Evolutionary conservation across 2,329 filamentous ascomycete genomes (phyloP).

Genomic region (Microdochium bolleyi): DNA sequence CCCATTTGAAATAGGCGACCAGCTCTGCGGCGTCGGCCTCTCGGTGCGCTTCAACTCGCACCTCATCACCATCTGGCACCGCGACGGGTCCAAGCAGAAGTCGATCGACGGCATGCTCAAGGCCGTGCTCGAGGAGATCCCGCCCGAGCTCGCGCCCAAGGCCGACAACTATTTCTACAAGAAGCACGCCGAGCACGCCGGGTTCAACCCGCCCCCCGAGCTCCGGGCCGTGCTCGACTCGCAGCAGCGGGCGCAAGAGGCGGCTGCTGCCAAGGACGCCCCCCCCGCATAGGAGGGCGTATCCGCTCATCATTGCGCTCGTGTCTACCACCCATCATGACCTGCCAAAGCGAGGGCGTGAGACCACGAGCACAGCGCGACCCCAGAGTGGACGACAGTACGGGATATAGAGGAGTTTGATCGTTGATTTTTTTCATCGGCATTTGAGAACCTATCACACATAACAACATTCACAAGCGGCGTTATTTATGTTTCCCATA

Average conservation of each 20-base stretch:
- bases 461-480: too few relatives aligned
- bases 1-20: constrained; percentile 52
- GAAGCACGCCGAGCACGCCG: constrained; percentile 80
- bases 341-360: too few relatives aligned
- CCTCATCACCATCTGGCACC: constrained; percentile 89
- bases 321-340: too few relatives aligned
- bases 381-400: not conserved
- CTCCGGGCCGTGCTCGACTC: constrained; percentile 50
- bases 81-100: constrained; percentile 70
- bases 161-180: constrained; percentile 74
- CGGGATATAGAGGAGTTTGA: not conserved
- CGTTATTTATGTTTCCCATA: too few relatives aligned
- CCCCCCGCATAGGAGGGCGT: too few relatives aligned
- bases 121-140: constrained; percentile 66
- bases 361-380: not conserved
- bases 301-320: too few relatives aligned
- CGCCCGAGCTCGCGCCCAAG: constrained; percentile 64
- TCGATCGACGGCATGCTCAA: constrained; percentile 69
- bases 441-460: not conserved
- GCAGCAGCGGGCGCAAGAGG: constrained; percentile 38
- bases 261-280: constrained; percentile 16
- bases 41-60: constrained; percentile 85
- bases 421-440: not conserved
- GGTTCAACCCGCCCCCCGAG: constrained; percentile 61
- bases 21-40: constrained; percentile 83